These are phyloP conservation scores for Silene noctiflora DNA, from an alignment of 179 eudicot species.

Conservation along the genomic window DNA sequence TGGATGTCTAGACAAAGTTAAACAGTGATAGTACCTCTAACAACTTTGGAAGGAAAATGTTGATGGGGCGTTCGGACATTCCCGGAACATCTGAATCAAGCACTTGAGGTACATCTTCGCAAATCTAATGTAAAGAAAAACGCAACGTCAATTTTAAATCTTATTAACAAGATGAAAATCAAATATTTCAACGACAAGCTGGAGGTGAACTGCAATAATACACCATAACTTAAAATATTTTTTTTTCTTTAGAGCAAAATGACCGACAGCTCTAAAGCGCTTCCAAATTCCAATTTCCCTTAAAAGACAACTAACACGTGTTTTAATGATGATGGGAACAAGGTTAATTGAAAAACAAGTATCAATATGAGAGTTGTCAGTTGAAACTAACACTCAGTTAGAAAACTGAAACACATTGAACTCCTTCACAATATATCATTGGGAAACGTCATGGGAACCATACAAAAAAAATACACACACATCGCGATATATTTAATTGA, in stretches of 20 bases:
- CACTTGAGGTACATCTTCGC: constrained; percentile 93
- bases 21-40: constrained; percentile 50
- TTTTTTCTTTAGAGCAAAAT: background rate
- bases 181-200: background rate
- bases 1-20: background rate
- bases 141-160: background rate
- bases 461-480: background rate
- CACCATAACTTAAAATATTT: background rate
- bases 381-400: background rate
- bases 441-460: background rate
- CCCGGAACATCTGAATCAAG: constrained; percentile 90
- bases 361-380: background rate
- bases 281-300: background rate
- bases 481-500: too few relatives aligned
- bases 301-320: background rate
- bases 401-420: background rate
- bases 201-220: constrained; percentile 1
- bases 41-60: constrained; percentile 81
- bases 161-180: background rate
- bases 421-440: background rate
- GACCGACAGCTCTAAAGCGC: background rate
- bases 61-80: constrained; percentile 81
- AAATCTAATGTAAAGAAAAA: constrained; percentile 44
- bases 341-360: background rate
- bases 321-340: background rate